These are phyloP conservation scores for Stachybotrys chlorohalonatus DNA, from an alignment of 2,329 filamentous ascomycete genomes.

Conservation along the genomic window DNA sequence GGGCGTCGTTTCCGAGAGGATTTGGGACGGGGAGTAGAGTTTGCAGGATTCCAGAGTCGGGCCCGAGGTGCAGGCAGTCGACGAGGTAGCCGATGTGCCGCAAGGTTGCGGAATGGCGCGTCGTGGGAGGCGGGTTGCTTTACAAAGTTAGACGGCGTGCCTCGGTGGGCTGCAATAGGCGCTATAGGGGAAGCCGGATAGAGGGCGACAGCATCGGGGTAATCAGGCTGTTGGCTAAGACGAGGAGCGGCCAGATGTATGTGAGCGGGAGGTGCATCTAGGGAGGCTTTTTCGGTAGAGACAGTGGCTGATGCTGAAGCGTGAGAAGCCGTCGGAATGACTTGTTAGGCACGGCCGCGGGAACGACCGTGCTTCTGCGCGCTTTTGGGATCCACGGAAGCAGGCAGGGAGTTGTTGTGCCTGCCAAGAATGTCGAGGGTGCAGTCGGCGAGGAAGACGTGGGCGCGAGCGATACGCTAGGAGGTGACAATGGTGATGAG, in stretches of 20 bases:
- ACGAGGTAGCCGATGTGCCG: conserved; percentile 23
- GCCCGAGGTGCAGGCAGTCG: conserved; percentile 29
- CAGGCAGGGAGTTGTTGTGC: neutral
- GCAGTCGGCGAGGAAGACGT: neutral
- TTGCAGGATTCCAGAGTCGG: conserved; percentile 53
- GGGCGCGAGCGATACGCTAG: conserved; percentile 8
- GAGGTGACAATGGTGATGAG: neutral
- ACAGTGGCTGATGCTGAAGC: conserved; percentile 19
- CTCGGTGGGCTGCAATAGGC: conserved; percentile 2
- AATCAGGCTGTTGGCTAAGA: conserved; percentile 20
- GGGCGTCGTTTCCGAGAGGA: conserved; percentile 32
- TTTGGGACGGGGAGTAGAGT: conserved; percentile 42
- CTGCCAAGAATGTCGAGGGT: conserved; percentile 4
- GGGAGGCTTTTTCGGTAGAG: conserved; percentile 14
- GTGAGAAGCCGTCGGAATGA: conserved; percentile 41
- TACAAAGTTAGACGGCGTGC: neutral
- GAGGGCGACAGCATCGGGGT: conserved; percentile 15
- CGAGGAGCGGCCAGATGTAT: neutral
- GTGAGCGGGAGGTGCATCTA: conserved; percentile 10
- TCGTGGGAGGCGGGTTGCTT: neutral
- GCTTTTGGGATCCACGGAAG: neutral
- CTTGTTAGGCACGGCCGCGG: conserved; percentile 32
- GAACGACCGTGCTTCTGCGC: conserved; percentile 29
- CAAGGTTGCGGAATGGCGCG: conserved; percentile 34
- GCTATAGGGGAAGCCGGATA: conserved; percentile 8